Base-by-base conservation (phyloP, 2,329 filamentous ascomycete genomes). In the Venturia oleaginea region DNA sequence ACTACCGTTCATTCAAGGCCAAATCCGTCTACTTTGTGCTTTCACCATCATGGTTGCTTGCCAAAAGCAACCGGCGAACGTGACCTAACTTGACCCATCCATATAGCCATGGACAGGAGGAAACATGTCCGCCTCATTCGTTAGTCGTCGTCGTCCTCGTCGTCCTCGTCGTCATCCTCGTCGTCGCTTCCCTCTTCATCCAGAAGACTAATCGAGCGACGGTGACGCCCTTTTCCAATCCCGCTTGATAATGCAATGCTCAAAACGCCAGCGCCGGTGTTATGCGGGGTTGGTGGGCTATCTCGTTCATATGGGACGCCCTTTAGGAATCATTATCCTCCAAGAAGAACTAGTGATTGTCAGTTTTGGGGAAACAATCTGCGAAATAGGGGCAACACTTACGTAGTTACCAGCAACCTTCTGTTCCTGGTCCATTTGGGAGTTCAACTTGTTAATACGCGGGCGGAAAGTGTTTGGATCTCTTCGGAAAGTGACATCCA, bases 401-500 rank as follows among this genome's bases (percentile, higher is more conserved):
- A 91, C 88, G 81, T 89, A 99, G 80, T 97, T 97, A 71, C 95
- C 95, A 69, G 79, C 80, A 72, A 92, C 71, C 84, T 99, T 99
- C 84, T 99, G 94, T 76, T 97, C 94, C 77, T 97, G 92, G 78
- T 99, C 94, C 70, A 97, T 85, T 81, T 99, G 94, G 74, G 90
- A 94, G 78, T 92, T 88, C 73, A 86, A 81, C 85, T 99, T 99
- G 86, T 99, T 99, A 83, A 99, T 99, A 79, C 95, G 91, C 67
- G 95, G 94, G 67, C 94, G 88, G 84, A 86, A 99, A 73, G 94
- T 96, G 79, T 88, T 92, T 67, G 95, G 94, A 74, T 99, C 94
- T 76, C 95, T 92, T 73, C 94, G 91, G 89, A 99, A 99, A 61
- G 94, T 97, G 71, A 99, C 94, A 72, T 99, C 91, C 68, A 99